A percentile compares a stretch with the other conserved stretches of the same genome.
phyloP scores from a whole-genome alignment of 148 eudicot species.

The Spergularia bocconei region DNA sequence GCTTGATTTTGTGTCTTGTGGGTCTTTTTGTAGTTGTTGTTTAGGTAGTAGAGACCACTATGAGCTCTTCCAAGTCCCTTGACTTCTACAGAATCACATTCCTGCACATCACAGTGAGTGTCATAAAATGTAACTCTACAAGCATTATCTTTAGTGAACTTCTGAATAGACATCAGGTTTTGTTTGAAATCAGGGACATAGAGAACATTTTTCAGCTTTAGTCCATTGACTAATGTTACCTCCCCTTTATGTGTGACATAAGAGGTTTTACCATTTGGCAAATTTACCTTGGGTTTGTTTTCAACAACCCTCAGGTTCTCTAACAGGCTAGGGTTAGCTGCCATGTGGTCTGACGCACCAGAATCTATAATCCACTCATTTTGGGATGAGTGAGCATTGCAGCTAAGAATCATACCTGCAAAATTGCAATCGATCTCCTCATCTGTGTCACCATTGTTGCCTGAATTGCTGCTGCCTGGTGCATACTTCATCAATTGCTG shows the following conservation, averaged over 20 bases:
- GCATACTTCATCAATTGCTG: neutral
- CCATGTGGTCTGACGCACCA: neutral
- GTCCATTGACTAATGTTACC: neutral
- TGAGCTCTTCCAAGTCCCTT: neutral
- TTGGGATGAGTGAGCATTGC: neutral
- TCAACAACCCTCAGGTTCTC: neutral
- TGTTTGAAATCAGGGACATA: neutral
- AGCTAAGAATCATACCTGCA: neutral
- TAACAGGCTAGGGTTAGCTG: neutral
- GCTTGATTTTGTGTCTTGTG: too few species aligned
- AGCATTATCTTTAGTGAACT: neutral
- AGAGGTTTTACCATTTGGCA: too few species aligned
- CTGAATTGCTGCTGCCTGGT: neutral
- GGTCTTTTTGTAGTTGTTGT: too few species aligned
- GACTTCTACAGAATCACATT: neutral
- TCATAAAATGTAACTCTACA: neutral
- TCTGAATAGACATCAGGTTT: neutral
- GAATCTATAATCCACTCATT: neutral
- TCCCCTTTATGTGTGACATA: neutral
- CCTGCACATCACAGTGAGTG: neutral
- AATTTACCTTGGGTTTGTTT: too few species aligned
- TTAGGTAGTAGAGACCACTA: neutral
- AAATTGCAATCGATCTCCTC: neutral
- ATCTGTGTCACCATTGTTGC: neutral
- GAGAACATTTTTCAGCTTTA: neutral